These are phyloP conservation scores for Micromonas pusilla DNA, from an alignment of 139 green algal genomes.

Conservation along the genomic window DNA sequence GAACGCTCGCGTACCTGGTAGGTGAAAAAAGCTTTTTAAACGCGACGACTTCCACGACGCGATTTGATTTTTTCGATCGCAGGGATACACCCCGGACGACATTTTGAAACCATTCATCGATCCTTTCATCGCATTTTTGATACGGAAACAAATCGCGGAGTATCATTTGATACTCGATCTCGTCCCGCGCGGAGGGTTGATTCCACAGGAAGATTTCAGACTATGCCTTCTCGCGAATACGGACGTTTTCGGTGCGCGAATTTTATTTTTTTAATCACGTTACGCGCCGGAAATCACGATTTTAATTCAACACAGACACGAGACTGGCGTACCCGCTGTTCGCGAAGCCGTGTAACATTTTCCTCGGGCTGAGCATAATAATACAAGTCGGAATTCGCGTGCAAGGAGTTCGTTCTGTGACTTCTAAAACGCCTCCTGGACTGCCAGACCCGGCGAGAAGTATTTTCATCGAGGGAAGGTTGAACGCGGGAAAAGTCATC, in stretches of 20 bases:
- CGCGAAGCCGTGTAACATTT: neutral
- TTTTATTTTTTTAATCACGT: too few relatives aligned
- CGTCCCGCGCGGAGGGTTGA: neutral
- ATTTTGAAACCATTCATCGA: neutral
- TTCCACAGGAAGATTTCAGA: neutral
- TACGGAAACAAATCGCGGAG: neutral
- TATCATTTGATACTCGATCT: neutral
- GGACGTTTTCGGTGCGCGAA: neutral
- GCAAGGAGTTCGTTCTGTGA: neutral
- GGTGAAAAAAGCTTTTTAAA: neutral
- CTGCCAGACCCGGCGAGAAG: neutral
- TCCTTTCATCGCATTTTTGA: conserved; percentile 6
- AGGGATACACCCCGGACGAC: neutral
- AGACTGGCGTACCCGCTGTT: neutral
- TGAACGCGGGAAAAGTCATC: neutral
- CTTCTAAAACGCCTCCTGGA: neutral
- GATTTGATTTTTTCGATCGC: neutral
- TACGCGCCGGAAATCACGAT: too few relatives aligned
- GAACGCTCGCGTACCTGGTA: conserved; percentile 1
- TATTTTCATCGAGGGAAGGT: neutral
- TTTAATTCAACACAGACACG: too few relatives aligned
- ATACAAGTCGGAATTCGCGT: neutral
- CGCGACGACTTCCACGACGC: neutral
- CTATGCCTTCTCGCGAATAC: neutral
- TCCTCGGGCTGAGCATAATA: neutral